A percentile compares a stretch with the other conserved stretches of the same genome.
These are phyloP conservation scores for Yamadazyma phyllophila DNA, from an alignment of 805 yeast species.

Conservation along the genomic window DNA sequence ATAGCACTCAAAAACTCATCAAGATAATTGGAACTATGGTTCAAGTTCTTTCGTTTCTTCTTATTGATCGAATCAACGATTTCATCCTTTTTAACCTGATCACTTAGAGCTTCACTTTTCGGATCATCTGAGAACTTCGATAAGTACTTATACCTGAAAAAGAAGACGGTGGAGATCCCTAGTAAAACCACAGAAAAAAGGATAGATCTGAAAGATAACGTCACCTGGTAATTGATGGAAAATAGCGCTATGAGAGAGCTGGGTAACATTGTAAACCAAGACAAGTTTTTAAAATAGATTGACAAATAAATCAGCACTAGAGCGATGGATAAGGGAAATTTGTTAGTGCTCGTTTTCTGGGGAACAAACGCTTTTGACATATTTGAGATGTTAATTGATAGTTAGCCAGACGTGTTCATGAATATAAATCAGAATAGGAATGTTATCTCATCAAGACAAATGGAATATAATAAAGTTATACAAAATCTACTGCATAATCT, in stretches of 20 bases:
- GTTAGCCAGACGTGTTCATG: too few species aligned
- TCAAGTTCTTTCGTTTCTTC: slow-evolving; percentile 29
- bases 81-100: slow-evolving; percentile 16
- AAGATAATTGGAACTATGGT: slow-evolving; percentile 62
- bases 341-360: slow-evolving; percentile 2
- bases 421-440: too few species aligned
- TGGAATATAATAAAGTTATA: neutral
- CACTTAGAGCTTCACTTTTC: neutral
- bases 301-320: neutral
- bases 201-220: slow-evolving; percentile 50
- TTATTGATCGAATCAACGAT: slow-evolving; percentile 17
- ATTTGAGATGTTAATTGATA: neutral
- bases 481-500: neutral
- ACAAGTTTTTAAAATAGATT: neutral
- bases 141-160: slow-evolving; percentile 61
- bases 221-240: slow-evolving; percentile 48
- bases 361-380: neutral
- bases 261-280: slow-evolving; percentile 1
- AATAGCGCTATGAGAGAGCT: slow-evolving; percentile 9
- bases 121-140: slow-evolving; percentile 52
- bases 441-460: too few species aligned
- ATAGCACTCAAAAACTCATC: slow-evolving; percentile 91
- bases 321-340: neutral
- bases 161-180: slow-evolving; percentile 37
- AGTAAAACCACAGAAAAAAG: slow-evolving; percentile 29